Percentiles rank a stretch among this genome's conserved stretches.
These are phyloP conservation scores for Sabuloglossum arenarium DNA, from an alignment of 495 filamentous ascomycete genomes.

Conservation along the genomic window DNA sequence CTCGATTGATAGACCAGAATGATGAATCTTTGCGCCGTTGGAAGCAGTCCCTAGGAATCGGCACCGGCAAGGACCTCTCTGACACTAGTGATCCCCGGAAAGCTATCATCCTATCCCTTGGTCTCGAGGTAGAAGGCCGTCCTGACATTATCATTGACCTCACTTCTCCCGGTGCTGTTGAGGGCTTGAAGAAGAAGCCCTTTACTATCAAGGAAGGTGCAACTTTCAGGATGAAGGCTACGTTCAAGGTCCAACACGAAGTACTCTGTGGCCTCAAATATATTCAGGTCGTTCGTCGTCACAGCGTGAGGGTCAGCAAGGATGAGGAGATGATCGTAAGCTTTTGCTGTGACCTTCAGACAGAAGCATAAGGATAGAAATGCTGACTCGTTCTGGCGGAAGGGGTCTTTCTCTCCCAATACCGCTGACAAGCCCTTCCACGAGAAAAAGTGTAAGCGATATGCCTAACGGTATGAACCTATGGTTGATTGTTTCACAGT, in stretches of 20 bases:
- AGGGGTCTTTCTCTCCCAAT: slow-evolving; percentile 80
- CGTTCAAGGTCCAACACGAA: slow-evolving; percentile 88
- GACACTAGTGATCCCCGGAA: slow-evolving; percentile 59
- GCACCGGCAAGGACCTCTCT: slow-evolving; percentile 25
- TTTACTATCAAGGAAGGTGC: slow-evolving; percentile 95
- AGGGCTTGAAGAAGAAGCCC: slow-evolving; percentile 58
- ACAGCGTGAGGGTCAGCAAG: slow-evolving; percentile 68
- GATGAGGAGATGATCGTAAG: slow-evolving; percentile 90
- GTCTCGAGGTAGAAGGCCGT: slow-evolving; percentile 61
- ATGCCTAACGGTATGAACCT: neutral
- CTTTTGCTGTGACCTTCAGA: neutral
- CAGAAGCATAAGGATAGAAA: neutral
- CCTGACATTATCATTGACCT: slow-evolving; percentile 73
- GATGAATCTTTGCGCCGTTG: slow-evolving; percentile 92
- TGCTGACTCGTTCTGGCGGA: slow-evolving; percentile 3
- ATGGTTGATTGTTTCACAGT: slow-evolving; percentile 28
- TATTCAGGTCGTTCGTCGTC: slow-evolving; percentile 76
- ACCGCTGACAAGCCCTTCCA: slow-evolving; percentile 66
- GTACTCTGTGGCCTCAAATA: slow-evolving; percentile 89
- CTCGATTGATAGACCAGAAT: slow-evolving; percentile 28
- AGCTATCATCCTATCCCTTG: slow-evolving; percentile 78
- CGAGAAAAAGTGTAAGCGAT: slow-evolving; percentile 67
- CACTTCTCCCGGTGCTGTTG: slow-evolving; percentile 35
- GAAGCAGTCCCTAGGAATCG: slow-evolving; percentile 86
- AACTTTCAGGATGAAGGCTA: slow-evolving; percentile 76